Conservation (phyloP, 2,329 filamentous ascomycete species). For the Zymoseptoria ardabiliae region DNA sequence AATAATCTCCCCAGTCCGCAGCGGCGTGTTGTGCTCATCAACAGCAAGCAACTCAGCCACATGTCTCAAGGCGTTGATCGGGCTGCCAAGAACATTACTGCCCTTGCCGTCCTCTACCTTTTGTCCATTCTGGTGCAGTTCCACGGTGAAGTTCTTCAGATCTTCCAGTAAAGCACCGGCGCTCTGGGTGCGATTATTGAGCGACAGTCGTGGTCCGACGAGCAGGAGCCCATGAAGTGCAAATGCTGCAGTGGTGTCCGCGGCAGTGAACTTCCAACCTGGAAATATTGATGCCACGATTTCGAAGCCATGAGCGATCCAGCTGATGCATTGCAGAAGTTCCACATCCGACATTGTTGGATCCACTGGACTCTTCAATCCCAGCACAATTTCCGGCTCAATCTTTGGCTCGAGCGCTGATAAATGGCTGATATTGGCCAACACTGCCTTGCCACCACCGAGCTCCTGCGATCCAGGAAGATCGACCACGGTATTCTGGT, state of each 20-base stretch:
- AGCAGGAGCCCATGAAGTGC: slow-evolving; percentile 17
- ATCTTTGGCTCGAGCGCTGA: slow-evolving; percentile 17
- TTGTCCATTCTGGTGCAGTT: slow-evolving; percentile 10
- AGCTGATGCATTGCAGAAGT: slow-evolving; percentile 13
- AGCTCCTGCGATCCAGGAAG: slow-evolving; percentile 11
- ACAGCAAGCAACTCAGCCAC: slow-evolving; percentile 14
- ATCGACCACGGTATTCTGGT: slow-evolving; percentile 16
- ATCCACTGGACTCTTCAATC: slow-evolving; percentile 9
- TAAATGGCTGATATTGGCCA: slow-evolving; percentile 15
- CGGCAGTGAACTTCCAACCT: slow-evolving; percentile 19
- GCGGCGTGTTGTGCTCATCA: slow-evolving; percentile 15
- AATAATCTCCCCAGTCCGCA: slow-evolving; percentile 14
- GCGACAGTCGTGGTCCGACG: slow-evolving; percentile 11
- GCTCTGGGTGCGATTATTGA: slow-evolving; percentile 2
- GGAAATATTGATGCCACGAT: slow-evolving; percentile 16
- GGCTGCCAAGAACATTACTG: slow-evolving; percentile 16
- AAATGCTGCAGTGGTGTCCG: slow-evolving; percentile 16
- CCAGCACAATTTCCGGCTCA: slow-evolving; percentile 18
- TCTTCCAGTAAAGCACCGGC: slow-evolving; percentile 6
- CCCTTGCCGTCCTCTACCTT: slow-evolving; percentile 12
- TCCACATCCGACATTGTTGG: slow-evolving; percentile 14
- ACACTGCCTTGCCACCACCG: slow-evolving; percentile 11
- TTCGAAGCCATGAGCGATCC: slow-evolving; percentile 17
- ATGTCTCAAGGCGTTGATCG: slow-evolving; percentile 14
- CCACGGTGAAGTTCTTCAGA: slow-evolving; percentile 14